Evolutionary conservation across 106 monocot species (phyloP), one percentile per base, ranked within the genome.

Genomic region (Acorus calamus): DNA sequence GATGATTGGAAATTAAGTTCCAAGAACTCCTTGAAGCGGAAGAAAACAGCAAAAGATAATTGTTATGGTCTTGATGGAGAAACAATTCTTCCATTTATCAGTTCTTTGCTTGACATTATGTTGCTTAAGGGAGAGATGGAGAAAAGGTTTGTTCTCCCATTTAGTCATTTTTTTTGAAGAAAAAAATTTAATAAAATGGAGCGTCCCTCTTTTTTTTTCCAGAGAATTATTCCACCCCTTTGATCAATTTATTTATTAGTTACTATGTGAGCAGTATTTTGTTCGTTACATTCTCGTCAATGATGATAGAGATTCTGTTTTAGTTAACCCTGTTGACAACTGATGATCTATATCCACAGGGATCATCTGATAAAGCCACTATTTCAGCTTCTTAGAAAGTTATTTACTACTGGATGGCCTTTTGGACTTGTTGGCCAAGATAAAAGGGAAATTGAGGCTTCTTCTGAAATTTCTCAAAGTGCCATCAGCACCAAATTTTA

Each of bases 101-200:
- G 72, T n/a, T 80, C 96, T 46, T 74, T 92, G 69, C 83, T 98
- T 52, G 92, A 98, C 57, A 70, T 98, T 44, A 51, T 92, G 41
- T 68, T 88, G 13, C 62, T 87, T 42, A 96, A 85, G 76, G 88
- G 88, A 65, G 66, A 98, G 60, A 71, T 88, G 5, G 48, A 71
- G 28, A 78, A 83, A 62, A 88, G 96, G 96, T 88, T 8, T 63
- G 47, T n/a, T 8, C 28, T 28, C 28, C 28, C 28, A 28, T 28
- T 28, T 28, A 28, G 1, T 28, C 28, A 28, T 28, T 0, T 28
- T 28, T 28, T 28, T 28, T 28, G 28, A 28, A 28, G 28, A 28
- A 28, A 28, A 28, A 1, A 28, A 28, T 28, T 28, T 28, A 28
- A 28, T 28, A 0, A 28, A 28, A 28, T 28, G 28, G 28, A 28